A percentile compares a stretch with the other conserved stretches of the same genome.
Evolutionary conservation across 106 monocot genomes (phyloP).

Genomic region (Dendrobium catenatum): DNA sequence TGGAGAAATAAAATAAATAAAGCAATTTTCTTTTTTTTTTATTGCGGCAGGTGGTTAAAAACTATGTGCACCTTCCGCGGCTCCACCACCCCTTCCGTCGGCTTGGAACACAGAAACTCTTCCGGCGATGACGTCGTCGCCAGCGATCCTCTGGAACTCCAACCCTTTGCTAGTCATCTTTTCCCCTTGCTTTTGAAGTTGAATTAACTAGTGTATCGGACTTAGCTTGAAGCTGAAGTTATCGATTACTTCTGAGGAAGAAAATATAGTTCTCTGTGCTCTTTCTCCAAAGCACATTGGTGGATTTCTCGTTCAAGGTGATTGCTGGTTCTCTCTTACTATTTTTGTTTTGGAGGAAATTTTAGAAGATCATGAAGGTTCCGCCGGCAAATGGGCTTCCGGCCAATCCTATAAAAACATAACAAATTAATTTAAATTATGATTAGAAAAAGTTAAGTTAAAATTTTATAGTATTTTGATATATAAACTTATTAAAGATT

Average conservation of each 20-base stretch:
- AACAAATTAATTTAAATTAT: no score
- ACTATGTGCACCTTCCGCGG: no score
- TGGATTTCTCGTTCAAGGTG: neutral
- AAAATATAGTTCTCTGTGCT: neutral
- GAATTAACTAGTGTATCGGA: neutral
- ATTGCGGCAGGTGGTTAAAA: no score
- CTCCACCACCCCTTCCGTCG: neutral
- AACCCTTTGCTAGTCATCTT: neutral
- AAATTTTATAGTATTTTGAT: no score
- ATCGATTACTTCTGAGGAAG: neutral
- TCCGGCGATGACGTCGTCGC: neutral
- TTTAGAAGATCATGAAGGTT: conserved; percentile 11
- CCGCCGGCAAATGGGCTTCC: conserved; percentile 8
- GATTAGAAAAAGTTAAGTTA: no score
- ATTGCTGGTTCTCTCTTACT: neutral
- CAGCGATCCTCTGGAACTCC: neutral
- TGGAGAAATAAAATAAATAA: no score
- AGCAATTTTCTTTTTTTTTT: no score
- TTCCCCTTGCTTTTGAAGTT: neutral
- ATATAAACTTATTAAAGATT: no score
- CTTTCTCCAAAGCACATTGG: neutral
- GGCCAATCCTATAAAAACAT: neutral
- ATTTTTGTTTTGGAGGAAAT: neutral
- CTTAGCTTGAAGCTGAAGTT: neutral
- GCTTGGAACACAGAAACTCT: neutral